phyloP scores from a whole-genome alignment of 768 basidiomycete species.

The Tulasnella sp. region DNA sequence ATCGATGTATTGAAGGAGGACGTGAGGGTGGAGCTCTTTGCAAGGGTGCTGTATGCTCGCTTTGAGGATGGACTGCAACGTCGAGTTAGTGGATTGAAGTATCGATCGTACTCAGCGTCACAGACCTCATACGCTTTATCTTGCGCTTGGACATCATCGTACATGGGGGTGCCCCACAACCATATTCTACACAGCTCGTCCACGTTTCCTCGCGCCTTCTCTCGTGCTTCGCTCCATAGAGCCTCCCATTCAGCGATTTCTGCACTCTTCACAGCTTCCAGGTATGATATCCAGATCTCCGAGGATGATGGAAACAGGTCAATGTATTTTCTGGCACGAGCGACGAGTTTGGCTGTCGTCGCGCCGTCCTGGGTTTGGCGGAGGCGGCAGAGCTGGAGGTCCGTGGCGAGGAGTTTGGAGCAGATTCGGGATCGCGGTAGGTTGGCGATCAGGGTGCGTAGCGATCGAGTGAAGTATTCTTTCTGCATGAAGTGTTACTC shows the following conservation, averaged over 20 bases:
- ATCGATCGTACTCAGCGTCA: background rate
- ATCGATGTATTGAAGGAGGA: constrained; percentile 1
- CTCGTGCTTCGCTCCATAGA: constrained; percentile 38
- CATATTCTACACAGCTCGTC: constrained; percentile 34
- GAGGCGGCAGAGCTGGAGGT: constrained; percentile 18
- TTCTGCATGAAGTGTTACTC: background rate
- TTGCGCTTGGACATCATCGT: constrained; percentile 12
- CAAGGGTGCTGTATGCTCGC: constrained; percentile 32
- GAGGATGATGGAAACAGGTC: constrained; percentile 27
- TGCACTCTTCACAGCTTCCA: constrained; percentile 34
- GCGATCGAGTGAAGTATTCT: constrained; percentile 10
- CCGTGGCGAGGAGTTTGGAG: constrained; percentile 14
- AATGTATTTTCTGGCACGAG: constrained; percentile 38
- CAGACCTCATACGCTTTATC: constrained; percentile 19
- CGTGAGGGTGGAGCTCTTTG: background rate
- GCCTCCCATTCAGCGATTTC: constrained; percentile 18
- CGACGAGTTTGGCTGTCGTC: constrained; percentile 25
- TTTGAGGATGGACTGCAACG: constrained; percentile 31
- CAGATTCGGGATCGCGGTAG: background rate
- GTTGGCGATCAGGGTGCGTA: constrained; percentile 2
- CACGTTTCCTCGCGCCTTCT: constrained; percentile 22
- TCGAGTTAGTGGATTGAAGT: background rate
- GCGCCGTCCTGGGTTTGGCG: constrained; percentile 7
- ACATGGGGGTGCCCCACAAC: constrained; percentile 39
- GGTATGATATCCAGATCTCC: constrained; percentile 41